A percentile compares a stretch with the other conserved stretches of the same genome.
These are phyloP conservation scores for Quercus phellos DNA, from an alignment of 331 rosid genomes.

Conservation along the genomic window DNA sequence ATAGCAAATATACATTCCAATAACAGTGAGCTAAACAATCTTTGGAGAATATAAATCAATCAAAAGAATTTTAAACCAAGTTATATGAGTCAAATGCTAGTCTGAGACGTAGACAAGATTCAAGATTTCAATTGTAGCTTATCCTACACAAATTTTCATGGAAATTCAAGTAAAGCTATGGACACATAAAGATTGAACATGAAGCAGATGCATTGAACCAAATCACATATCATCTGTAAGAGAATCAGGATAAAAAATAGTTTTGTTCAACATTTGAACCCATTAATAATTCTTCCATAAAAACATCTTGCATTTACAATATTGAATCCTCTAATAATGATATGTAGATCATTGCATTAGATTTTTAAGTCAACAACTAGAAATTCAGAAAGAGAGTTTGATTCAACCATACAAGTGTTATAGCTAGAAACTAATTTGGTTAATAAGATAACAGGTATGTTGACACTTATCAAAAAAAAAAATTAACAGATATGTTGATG, in stretches of 20 bases:
- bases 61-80: not conserved
- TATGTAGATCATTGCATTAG: not conserved
- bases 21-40: constrained; percentile 6
- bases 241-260: not conserved
- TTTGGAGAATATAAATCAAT: not conserved
- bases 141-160: not conserved
- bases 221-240: not conserved
- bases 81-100: constrained; percentile 12
- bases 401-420: not conserved
- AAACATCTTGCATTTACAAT: not conserved
- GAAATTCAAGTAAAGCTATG: constrained; percentile 12
- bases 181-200: not conserved
- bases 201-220: not conserved
- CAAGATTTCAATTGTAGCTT: constrained; percentile 21
- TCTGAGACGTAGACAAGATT: constrained; percentile 21
- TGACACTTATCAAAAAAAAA: too few species aligned
- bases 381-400: not conserved
- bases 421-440: not conserved
- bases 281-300: not conserved
- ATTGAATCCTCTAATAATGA: not conserved
- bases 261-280: not conserved
- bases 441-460: not conserved
- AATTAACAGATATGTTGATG: not conserved
- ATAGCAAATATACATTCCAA: not conserved
- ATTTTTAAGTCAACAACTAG: not conserved